Evolutionary conservation across 306 rosid genomes (phyloP).

Genomic region (Rosa lucieae): DNA sequence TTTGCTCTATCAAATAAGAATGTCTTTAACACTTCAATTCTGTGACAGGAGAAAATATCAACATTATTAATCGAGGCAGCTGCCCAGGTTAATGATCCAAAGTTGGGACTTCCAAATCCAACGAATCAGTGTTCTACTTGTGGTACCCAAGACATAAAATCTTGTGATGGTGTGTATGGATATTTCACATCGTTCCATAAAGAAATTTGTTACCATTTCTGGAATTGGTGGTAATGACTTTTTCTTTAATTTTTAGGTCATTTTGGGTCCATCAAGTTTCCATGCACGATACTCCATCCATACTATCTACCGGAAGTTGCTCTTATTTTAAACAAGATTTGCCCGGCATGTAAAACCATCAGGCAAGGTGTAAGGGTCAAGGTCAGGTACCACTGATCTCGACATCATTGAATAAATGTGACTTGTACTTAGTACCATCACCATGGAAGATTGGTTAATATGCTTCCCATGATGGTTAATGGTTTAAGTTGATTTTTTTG

Average conservation of each 20-base stretch:
- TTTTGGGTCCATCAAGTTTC: slow-evolving; percentile 76
- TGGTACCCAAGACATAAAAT: slow-evolving; percentile 50
- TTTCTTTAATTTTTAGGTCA: slow-evolving; percentile 67
- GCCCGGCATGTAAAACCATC: slow-evolving; percentile 77
- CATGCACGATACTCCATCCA: slow-evolving; percentile 65
- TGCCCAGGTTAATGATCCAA: slow-evolving; percentile 71
- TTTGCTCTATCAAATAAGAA: neutral
- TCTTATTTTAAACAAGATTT: slow-evolving; percentile 75
- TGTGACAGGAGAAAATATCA: slow-evolving; percentile 62
- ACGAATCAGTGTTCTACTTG: slow-evolving; percentile 71
- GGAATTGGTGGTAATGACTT: slow-evolving; percentile 31
- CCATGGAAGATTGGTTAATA: slow-evolving; percentile 3
- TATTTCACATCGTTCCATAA: slow-evolving; percentile 20
- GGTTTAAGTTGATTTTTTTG: neutral
- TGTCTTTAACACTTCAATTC: slow-evolving; percentile 20
- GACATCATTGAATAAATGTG: neutral
- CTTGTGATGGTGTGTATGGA: slow-evolving; percentile 69
- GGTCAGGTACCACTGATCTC: slow-evolving; percentile 61
- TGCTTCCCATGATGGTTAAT: neutral
- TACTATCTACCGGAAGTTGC: slow-evolving; percentile 75
- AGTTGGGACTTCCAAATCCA: slow-evolving; percentile 83
- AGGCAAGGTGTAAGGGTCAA: slow-evolving; percentile 50
- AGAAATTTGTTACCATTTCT: slow-evolving; percentile 14
- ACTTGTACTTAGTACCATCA: neutral
- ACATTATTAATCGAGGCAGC: slow-evolving; percentile 48